Evolutionary conservation across 139 green algal species (phyloP), one percentile per base, ranked within the genome.

Genomic region (Haematococcus lacustris): DNA sequence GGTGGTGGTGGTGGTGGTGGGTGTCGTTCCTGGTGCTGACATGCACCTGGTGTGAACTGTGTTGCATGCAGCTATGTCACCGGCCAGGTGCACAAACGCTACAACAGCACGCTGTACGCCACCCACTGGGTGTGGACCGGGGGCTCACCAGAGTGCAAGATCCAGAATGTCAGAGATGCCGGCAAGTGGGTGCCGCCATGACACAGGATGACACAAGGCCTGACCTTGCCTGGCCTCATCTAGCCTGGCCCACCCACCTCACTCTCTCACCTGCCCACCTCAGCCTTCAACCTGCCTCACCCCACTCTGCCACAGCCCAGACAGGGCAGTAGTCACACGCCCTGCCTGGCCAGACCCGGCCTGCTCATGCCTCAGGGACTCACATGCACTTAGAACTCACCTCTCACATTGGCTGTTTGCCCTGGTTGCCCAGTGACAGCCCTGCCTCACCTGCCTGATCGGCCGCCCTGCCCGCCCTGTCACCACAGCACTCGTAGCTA

Each of bases 91-190:
- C 63, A 69, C 32, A 13, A 51, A 26, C 13, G 23, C 37, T 26
- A 37, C 30, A 69, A 51, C 35, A 25, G 37, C 3, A 69, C 63
- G 6, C 35, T 69, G 63, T 51, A 51, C 17, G 34, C 13, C 17
- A 69, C 35, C 35, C 63, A 69, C 50, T 80, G 74, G 74, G 74
- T 80, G 61, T 80, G 74, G 74, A 71, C 68, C n/a, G 74, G 74
- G 9, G 64, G 62, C 38, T 75, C 74, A 17, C 67, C 73, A 47
- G 74, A 80, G 74, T 67, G 62, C 68, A 80, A 80, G 68, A 6
- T 71, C 5, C 74, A 80, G 74, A 65, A 75, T 69, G 75, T 80
- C 62, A 61, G 74, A 0, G 74, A 80, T 47, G 74, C 74, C 21
- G 33, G 30, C 23, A 64, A 26, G 53, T 64, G 53, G 33, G 53